These are phyloP conservation scores for Pythium sukuiense DNA, from an alignment of 352 stramenopile genomes.

Conservation along the genomic window DNA sequence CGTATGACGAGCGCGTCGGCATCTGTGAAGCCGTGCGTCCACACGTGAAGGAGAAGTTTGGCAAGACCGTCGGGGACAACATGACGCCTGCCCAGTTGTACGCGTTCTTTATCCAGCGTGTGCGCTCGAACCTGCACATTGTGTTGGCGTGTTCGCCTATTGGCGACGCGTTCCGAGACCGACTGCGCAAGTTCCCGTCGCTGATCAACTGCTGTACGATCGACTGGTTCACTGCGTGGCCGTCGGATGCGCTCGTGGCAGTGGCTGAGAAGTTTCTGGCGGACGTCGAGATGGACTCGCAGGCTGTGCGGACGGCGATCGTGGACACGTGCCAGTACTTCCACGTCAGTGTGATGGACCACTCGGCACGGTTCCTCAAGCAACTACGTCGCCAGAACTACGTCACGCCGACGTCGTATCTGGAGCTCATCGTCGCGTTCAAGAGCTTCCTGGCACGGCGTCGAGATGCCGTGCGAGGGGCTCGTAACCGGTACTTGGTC, in stretches of 20 bases:
- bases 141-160: conserved; percentile 95
- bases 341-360: conserved; percentile 87
- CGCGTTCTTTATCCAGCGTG: conserved; percentile 91
- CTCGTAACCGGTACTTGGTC: conserved; percentile 87
- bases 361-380: conserved; percentile 84
- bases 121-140: conserved; percentile 92
- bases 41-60: conserved; percentile 91
- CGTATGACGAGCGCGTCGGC: conserved; percentile 89
- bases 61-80: conserved; percentile 88
- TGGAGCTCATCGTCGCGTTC: conserved; percentile 94
- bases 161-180: conserved; percentile 92
- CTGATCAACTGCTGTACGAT: conserved; percentile 98
- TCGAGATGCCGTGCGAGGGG: conserved; percentile 79
- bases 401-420: conserved; percentile 94
- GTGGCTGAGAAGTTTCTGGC: conserved; percentile 93
- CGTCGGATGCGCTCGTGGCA: conserved; percentile 89
- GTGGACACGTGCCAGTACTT: conserved; percentile 93
- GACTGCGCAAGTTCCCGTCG: conserved; percentile 94
- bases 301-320: conserved; percentile 69
- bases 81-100: conserved; percentile 92
- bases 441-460: conserved; percentile 87
- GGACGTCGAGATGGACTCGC: conserved; percentile 88
- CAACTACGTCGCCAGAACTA: conserved; percentile 91
- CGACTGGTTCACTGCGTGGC: conserved; percentile 96
- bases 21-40: conserved; percentile 90